A percentile compares a stretch with the other conserved stretches of the same genome.
Conservation (phyloP, 1,284 basidiomycete species). For the Leccinum subfulvum region DNA sequence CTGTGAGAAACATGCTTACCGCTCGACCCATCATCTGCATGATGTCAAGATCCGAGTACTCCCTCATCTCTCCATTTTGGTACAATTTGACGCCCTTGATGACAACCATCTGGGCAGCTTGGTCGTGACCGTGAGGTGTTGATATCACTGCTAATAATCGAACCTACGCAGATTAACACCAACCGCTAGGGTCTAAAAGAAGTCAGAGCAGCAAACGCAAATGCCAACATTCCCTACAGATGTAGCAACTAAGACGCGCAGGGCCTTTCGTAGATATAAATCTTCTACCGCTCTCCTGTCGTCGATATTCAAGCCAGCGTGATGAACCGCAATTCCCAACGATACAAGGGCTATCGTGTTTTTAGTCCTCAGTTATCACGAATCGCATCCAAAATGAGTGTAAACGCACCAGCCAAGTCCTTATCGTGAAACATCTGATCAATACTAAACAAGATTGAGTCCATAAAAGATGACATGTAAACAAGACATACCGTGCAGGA, state of each 20-base stretch:
- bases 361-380: not conserved
- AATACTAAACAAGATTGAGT: conserved; percentile 8
- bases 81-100: conserved; percentile 80
- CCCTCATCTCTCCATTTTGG: conserved; percentile 59
- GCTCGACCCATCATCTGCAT: conserved; percentile 86
- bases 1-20: conserved; percentile 41
- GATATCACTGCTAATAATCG: not conserved
- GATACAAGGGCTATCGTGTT: conserved; percentile 50
- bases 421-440: conserved; percentile 1
- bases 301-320: conserved; percentile 76
- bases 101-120: conserved; percentile 78
- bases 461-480: not conserved
- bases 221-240: conserved; percentile 48
- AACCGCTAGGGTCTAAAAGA: conserved; percentile 74
- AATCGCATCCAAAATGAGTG: not conserved
- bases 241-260: conserved; percentile 73
- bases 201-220: conserved; percentile 12
- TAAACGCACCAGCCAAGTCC: conserved; percentile 41
- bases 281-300: conserved; percentile 74
- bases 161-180: conserved; percentile 83
- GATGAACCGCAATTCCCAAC: conserved; percentile 80
- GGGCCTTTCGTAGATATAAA: conserved; percentile 60
- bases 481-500: conserved; percentile 44
- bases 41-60: conserved; percentile 81
- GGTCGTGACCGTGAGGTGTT: conserved; percentile 1